Conservation (phyloP, 2,329 filamentous ascomycete species). For the Fusarium metavorans region DNA sequence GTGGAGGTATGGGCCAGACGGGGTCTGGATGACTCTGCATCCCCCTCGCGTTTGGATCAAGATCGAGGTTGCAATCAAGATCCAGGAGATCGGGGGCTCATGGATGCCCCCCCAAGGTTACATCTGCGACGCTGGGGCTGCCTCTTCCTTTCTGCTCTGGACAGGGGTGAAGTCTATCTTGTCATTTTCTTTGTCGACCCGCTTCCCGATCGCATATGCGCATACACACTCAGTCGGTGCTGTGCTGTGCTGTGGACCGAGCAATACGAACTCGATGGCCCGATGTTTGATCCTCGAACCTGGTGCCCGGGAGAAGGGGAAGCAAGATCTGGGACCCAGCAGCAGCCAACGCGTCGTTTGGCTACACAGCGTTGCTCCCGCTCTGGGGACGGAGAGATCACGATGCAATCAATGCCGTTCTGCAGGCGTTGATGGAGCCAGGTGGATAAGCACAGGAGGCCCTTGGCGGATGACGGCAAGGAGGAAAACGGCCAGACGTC, state of each 20-base stretch:
- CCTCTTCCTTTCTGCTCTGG: background rate
- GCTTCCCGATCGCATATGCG: constrained; percentile 10
- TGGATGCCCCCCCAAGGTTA: constrained; percentile 2
- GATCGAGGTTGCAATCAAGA: constrained; percentile 6
- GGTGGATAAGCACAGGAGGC: background rate
- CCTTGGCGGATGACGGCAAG: constrained; percentile 5
- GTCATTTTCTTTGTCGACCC: background rate
- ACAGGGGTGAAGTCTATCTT: background rate
- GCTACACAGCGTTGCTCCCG: background rate
- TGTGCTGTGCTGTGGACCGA: background rate
- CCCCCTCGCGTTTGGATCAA: constrained; percentile 8
- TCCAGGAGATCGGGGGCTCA: constrained; percentile 3
- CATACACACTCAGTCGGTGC: background rate
- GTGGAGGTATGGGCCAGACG: constrained; percentile 9
- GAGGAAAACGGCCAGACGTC: constrained; percentile 3
- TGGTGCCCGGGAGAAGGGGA: background rate
- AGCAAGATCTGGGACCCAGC: background rate
- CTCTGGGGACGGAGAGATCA: constrained; percentile 1
- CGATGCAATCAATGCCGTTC: constrained; percentile 1
- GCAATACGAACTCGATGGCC: background rate
- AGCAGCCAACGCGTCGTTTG: constrained; percentile 1
- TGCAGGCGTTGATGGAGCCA: background rate
- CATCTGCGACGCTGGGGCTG: constrained; percentile 1
- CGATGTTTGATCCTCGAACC: constrained; percentile 4
- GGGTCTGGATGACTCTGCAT: constrained; percentile 1